Base-by-base conservation (phyloP, 345 rosid species). In the Linum usitatissimum region DNA sequence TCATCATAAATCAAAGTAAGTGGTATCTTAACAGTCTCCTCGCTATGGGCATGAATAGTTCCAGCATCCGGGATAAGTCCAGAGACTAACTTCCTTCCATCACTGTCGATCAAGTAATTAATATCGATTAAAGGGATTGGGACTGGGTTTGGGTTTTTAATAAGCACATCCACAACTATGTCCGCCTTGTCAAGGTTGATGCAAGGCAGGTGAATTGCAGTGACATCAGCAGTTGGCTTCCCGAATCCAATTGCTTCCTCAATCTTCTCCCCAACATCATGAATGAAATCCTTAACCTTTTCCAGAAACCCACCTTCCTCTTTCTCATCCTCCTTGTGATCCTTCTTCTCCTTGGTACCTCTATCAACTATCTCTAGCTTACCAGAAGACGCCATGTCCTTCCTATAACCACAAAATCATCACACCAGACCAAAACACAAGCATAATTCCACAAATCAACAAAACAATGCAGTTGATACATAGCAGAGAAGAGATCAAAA, bases 21-120 rank as follows among this genome's bases (percentile, higher is more conserved):
- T 0, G 99, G 97, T 67, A 93, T 84, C 64, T 90, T 93, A 61
- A 93, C 87, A 28, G 91, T 87, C 76, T 93, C 97, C 83, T 93
- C 97, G 12, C 99, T 92, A 36, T 82, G 97, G 0, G 99, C 90
- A 18, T 65, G 82, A 45, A 93, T 70, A 8, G 99, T 93, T 70
- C 99, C 97, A 18, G 97, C 84, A 76, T 93, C 97, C 0, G 99
- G 97, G 59, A 93, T 93, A 77, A 90, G 66, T 0, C 99, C 99
- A 0, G 99, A 87, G 54, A 88, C 65, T 5, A 90, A 78, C 73
- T 94, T 93, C 80, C 99, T 78, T 31, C 91, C 97, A 62, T 86
- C 96, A 34, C 97, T 90, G 68, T 94, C 97, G 7, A 94, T 64
- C 20, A 86, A 62, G 86, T 90, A 93, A 77, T 84, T 72, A 8